Conservation (phyloP, 768 basidiomycete genomes). For the Filobasidium wieringae region DNA sequence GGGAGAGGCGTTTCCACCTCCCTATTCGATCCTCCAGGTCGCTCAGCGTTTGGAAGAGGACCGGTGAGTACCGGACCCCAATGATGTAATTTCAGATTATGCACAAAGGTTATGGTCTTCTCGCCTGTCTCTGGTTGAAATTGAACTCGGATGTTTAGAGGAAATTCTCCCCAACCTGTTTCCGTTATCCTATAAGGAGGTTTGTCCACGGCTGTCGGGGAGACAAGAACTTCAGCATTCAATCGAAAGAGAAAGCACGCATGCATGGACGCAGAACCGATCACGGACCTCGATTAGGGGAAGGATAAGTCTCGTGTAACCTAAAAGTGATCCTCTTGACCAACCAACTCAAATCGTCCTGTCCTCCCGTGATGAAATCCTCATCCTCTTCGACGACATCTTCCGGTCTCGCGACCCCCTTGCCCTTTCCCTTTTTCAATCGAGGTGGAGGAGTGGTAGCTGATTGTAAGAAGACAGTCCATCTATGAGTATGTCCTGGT, state of each 20-base stretch:
- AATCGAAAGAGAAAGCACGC: background rate
- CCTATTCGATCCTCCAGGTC: slow-evolving; percentile 43
- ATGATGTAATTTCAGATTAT: slow-evolving; percentile 78
- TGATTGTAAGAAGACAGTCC: slow-evolving; percentile 90
- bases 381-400: slow-evolving; percentile 47
- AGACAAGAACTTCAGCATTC: background rate
- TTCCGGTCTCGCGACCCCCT: slow-evolving; percentile 8
- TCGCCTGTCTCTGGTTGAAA: slow-evolving; percentile 83
- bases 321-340: slow-evolving; percentile 96
- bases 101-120: slow-evolving; percentile 73
- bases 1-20: too few species aligned
- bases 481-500: slow-evolving; percentile 58
- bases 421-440: slow-evolving; percentile 19
- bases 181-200: slow-evolving; percentile 91
- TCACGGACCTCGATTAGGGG: slow-evolving; percentile 71
- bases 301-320: slow-evolving; percentile 89
- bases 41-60: slow-evolving; percentile 44
- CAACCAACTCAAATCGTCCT: slow-evolving; percentile 79
- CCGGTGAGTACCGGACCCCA: slow-evolving; percentile 39
- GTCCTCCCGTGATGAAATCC: slow-evolving; percentile 51
- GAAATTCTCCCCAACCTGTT: slow-evolving; percentile 99
- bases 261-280: background rate
- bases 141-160: slow-evolving; percentile 79
- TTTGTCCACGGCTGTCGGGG: slow-evolving; percentile 66
- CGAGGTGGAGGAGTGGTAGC: slow-evolving; percentile 55